Base-by-base conservation (phyloP, 768 basidiomycete genomes). In the Dacryopinax spathularia region DNA sequence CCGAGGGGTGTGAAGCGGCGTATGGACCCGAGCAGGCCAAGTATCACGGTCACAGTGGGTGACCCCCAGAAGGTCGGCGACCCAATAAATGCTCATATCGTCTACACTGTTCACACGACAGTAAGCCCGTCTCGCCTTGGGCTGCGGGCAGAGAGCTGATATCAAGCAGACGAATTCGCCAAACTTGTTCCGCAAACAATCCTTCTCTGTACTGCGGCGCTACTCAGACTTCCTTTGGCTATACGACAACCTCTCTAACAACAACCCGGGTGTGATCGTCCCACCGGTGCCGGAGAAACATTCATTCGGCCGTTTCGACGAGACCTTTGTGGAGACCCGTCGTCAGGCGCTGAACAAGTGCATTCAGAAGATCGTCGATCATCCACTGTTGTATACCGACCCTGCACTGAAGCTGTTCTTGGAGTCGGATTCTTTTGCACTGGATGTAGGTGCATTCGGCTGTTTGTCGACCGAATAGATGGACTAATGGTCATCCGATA, bases 221-320 rank as follows among this genome's bases (percentile, higher is more conserved):
- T 99, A 96, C 74, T 92, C 91, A 5, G 95, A 99, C 74, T 99
- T 98, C 70, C 81, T 97, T 20, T 98, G 96, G 96, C 75, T 99
- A 0, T 96, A 90, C 73, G 91, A 93, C 70, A 84, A 87, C 0
- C 81, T 99, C 1, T 86, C 85, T 0, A 72, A 75, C 68, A 97
- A 97, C 74, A 98, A 98, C 70, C 94, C 95, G 2, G 96, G 96
- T 9, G 93, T 98, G 1, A 88, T 98, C 36, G 92, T 99, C 0
- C 96, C 96, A 7, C 95, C 95, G 0, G 89, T 88, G 4, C 96
- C 96, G 0, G 96, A 95, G 73, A 99, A 99, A 79, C 91, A 88
- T 65, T 77, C 91, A 0, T 90, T 96, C 68, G 92, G 91, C 5
- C 84, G 96, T 18, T 99, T 99, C 74, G 89, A 92, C 68, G 86